Percentiles rank a stretch among this genome's conserved stretches.
Conservation (phyloP, 176 grass and related monocot genomes). For the Urochloa ruziziensis region DNA sequence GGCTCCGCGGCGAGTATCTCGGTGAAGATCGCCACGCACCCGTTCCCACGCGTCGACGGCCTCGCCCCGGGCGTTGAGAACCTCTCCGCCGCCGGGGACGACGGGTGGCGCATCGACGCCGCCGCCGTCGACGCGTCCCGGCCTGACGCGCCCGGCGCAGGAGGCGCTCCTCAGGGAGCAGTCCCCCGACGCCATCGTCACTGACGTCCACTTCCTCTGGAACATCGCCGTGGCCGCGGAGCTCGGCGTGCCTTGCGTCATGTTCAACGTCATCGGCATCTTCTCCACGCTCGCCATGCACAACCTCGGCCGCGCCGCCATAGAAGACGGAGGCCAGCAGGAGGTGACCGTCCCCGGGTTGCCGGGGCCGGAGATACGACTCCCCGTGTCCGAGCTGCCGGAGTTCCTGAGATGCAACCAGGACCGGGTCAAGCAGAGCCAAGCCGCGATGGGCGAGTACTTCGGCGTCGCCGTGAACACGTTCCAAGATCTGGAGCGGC, state of each 20-base stretch:
- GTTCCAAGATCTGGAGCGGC: slow-evolving; percentile 19
- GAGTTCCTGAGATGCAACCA: neutral
- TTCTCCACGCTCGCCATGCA: slow-evolving; percentile 9
- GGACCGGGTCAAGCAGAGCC: rapidly evolving
- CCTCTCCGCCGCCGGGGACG: neutral
- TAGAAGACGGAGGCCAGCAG: neutral
- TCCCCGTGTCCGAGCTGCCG: slow-evolving; percentile 31
- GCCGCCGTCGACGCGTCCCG: neutral
- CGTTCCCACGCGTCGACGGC: neutral
- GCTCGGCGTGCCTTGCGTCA: slow-evolving; percentile 8
- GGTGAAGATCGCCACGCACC: slow-evolving; percentile 1
- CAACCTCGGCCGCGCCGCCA: neutral
- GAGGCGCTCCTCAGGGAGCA: slow-evolving; percentile 22
- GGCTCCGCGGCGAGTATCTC: neutral
- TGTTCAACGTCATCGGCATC: neutral
- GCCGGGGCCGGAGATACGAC: slow-evolving; percentile 2
- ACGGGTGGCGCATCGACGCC: neutral
- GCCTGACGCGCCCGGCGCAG: neutral
- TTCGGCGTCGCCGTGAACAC: slow-evolving; percentile 20
- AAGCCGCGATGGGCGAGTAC: neutral
- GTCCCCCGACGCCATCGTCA: slow-evolving; percentile 26
- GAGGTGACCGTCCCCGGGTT: neutral
- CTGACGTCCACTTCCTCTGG: slow-evolving; percentile 29
- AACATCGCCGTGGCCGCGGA: neutral
- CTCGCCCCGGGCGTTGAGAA: slow-evolving; percentile 3